Conservation (phyloP, 305 asterid genomes). For the Fraxinus xanthoxyloides region DNA sequence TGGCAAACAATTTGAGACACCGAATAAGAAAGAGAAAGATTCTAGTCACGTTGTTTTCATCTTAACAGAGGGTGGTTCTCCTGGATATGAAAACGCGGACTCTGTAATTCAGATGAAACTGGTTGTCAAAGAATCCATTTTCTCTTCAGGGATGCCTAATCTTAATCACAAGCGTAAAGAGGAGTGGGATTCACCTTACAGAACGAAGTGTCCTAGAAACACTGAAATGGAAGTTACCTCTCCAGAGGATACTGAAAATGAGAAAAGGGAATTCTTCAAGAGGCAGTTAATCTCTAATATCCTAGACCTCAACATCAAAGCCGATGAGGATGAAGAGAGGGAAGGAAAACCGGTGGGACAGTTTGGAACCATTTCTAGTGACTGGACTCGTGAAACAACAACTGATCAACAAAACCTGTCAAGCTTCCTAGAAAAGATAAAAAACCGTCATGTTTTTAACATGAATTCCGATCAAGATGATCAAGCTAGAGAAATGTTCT, state of each 20-base stretch:
- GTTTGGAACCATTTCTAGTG: constrained; percentile 42
- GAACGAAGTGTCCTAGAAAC: constrained; percentile 38
- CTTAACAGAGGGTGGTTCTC: constrained; percentile 38
- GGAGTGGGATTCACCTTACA: constrained; percentile 39
- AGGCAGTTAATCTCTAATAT: constrained; percentile 35
- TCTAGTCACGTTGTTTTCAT: constrained; percentile 36
- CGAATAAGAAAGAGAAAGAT: constrained; percentile 11
- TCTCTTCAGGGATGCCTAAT: constrained; percentile 7
- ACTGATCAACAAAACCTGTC: constrained; percentile 28
- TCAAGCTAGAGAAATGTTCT: constrained; percentile 42
- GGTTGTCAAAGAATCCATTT: constrained; percentile 24
- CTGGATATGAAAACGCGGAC: constrained; percentile 2
- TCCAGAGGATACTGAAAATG: constrained; percentile 21
- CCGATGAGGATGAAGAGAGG: constrained; percentile 41
- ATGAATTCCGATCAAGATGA: constrained; percentile 31
- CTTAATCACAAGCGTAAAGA: constrained; percentile 56
- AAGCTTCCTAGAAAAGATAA: constrained; percentile 43
- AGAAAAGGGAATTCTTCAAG: constrained; percentile 20
- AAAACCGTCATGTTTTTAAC: constrained; percentile 43
- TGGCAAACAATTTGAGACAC: constrained; percentile 23
- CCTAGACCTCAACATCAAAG: constrained; percentile 67
- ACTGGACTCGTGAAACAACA: constrained; percentile 30
- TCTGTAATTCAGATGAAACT: constrained; percentile 51
- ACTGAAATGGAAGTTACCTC: constrained; percentile 33
- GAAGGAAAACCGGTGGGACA: constrained; percentile 20